Evolutionary conservation across 2,329 filamentous ascomycete genomes (phyloP).

Genomic region (Grosmannia serpens): DNA sequence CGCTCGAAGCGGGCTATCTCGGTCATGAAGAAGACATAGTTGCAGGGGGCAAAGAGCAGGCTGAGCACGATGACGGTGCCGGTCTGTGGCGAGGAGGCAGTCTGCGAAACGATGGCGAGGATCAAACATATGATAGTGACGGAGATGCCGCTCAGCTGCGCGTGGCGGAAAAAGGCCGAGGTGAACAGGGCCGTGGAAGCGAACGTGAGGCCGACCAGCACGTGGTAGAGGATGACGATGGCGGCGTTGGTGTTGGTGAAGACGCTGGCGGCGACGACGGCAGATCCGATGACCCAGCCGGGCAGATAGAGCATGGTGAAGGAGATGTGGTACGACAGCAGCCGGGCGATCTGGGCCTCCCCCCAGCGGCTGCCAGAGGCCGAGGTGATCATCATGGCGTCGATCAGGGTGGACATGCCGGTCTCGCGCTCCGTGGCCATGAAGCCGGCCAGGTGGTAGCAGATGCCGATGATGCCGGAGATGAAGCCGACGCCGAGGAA

Average conservation of each 20-base stretch:
- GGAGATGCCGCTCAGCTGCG: constrained; percentile 77
- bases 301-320: constrained; percentile 73
- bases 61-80: constrained; percentile 57
- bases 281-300: constrained; percentile 67
- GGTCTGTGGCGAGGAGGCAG: constrained; percentile 50
- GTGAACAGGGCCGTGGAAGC: constrained; percentile 73
- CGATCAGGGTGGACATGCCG: constrained; percentile 79
- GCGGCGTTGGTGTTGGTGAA: constrained; percentile 50
- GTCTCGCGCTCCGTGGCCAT: constrained; percentile 77
- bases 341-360: constrained; percentile 63
- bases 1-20: constrained; percentile 68
- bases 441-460: constrained; percentile 78
- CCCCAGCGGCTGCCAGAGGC: constrained; percentile 45
- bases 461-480: constrained; percentile 66
- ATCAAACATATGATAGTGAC: constrained; percentile 62
- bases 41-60: constrained; percentile 75
- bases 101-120: constrained; percentile 72
- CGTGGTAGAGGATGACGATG: constrained; percentile 62
- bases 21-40: constrained; percentile 71
- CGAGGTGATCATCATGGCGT: constrained; percentile 75
- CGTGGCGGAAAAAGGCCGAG: constrained; percentile 73
- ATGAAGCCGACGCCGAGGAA: constrained; percentile 72
- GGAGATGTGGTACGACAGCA: constrained; percentile 67
- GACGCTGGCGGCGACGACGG: constrained; percentile 52
- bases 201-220: constrained; percentile 65